These are phyloP conservation scores for Limnanthes douglasii DNA, from an alignment of 345 rosid species.

Conservation along the genomic window DNA sequence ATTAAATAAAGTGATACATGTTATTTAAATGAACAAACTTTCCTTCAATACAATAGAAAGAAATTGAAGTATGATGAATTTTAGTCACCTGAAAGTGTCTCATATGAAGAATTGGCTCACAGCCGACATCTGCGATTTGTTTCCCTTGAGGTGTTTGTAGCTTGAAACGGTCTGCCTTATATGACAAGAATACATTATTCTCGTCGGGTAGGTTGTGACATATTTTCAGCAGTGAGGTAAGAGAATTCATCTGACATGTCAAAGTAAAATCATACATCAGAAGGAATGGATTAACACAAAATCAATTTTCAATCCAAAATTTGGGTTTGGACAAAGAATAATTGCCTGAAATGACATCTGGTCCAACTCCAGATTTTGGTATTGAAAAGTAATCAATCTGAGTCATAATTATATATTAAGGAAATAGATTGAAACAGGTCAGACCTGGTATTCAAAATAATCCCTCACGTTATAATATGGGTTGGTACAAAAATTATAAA, in stretches of 20 bases:
- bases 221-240: constrained; percentile 52
- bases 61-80: not conserved
- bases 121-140: constrained; percentile 91
- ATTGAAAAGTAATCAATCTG: too few relatives aligned
- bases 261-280: constrained; percentile 4
- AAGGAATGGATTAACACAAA: not conserved
- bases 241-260: constrained; percentile 82
- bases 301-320: not conserved
- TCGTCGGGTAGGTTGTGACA: constrained; percentile 61
- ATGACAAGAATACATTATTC: constrained; percentile 22
- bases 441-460: too few relatives aligned
- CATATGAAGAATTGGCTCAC: constrained; percentile 96
- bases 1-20: constrained; percentile 1
- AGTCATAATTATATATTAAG: not conserved
- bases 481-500: too few relatives aligned
- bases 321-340: not conserved
- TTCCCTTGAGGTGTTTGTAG: constrained; percentile 56
- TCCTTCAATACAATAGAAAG: not conserved
- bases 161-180: constrained; percentile 57
- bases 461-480: too few relatives aligned
- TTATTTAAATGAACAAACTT: not conserved
- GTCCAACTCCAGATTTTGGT: too few relatives aligned
- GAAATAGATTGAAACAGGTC: not conserved
- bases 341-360: too few relatives aligned
- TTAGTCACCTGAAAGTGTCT: constrained; percentile 76